These are phyloP conservation scores for Mycogone perniciosa DNA, from an alignment of 2,329 filamentous ascomycete genomes.

Conservation along the genomic window DNA sequence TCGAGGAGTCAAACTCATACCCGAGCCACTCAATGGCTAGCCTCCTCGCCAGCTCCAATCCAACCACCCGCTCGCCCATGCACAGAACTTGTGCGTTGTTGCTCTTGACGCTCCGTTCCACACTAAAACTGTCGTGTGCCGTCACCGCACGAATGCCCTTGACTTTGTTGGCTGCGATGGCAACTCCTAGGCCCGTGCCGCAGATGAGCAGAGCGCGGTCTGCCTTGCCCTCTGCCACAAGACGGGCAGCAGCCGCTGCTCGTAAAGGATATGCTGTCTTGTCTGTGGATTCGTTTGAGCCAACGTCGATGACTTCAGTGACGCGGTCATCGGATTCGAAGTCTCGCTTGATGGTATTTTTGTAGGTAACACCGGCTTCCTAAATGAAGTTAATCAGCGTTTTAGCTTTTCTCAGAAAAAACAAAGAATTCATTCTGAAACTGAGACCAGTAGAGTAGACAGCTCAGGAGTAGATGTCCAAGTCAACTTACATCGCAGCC, in stretches of 20 bases:
- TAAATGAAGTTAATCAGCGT: slow-evolving; percentile 16
- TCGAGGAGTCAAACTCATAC: slow-evolving; percentile 67
- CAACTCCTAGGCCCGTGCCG: slow-evolving; percentile 80
- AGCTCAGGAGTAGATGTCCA: too few species aligned
- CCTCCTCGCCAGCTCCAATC: slow-evolving; percentile 70
- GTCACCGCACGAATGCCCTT: slow-evolving; percentile 81
- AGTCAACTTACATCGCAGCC: slow-evolving; percentile 44
- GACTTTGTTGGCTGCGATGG: slow-evolving; percentile 85
- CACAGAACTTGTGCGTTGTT: slow-evolving; percentile 86
- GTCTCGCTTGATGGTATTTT: slow-evolving; percentile 68
- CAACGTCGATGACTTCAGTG: slow-evolving; percentile 64
- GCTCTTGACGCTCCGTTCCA: slow-evolving; percentile 73
- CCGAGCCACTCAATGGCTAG: slow-evolving; percentile 76
- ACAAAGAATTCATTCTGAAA: not conserved
- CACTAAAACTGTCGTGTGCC: slow-evolving; percentile 78
- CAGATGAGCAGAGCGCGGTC: slow-evolving; percentile 80
- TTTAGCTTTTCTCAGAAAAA: not conserved
- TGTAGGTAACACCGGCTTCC: slow-evolving; percentile 74
- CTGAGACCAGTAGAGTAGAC: not conserved
- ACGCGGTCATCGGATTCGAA: slow-evolving; percentile 63
- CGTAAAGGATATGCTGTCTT: slow-evolving; percentile 78
- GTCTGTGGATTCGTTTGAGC: slow-evolving; percentile 58
- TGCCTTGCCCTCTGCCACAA: slow-evolving; percentile 56
- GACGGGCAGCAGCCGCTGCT: slow-evolving; percentile 63
- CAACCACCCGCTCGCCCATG: slow-evolving; percentile 78